Evolutionary conservation across 2,329 filamentous ascomycete species (phyloP).

Genomic region (Fusarium euwallaceae): DNA sequence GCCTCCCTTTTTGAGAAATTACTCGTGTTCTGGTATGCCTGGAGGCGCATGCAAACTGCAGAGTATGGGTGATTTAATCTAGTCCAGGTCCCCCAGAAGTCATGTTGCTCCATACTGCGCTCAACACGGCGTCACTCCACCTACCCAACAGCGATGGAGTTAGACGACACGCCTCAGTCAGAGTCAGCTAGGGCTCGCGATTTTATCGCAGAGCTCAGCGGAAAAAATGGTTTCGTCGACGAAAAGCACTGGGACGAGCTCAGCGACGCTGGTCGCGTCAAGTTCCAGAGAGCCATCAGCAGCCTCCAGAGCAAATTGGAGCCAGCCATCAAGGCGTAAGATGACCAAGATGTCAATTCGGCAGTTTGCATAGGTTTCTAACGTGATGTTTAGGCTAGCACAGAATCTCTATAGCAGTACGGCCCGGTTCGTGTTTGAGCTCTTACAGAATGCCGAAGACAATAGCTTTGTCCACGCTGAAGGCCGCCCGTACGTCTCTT

Average conservation of each 20-base stretch:
- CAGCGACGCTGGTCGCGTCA: not conserved
- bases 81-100: not conserved
- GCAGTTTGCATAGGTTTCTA: not conserved
- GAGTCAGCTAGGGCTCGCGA: not conserved
- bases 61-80: not conserved
- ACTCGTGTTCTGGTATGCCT: not conserved
- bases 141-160: too few species aligned
- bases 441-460: conserved; percentile 24
- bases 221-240: not conserved
- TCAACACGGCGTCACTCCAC: not conserved
- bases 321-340: not conserved
- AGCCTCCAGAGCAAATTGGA: not conserved
- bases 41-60: not conserved
- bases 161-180: too few species aligned
- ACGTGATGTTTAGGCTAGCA: not conserved
- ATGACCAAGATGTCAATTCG: not conserved
- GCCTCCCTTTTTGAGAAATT: not conserved
- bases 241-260: not conserved
- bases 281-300: not conserved
- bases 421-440: conserved; percentile 16
- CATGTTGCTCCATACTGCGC: not conserved
- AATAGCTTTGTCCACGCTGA: not conserved
- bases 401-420: conserved; percentile 10
- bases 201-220: not conserved
- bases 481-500: not conserved